These are phyloP conservation scores for Phaffia tasmanica DNA, from an alignment of 768 basidiomycete genomes.

Conservation along the genomic window DNA sequence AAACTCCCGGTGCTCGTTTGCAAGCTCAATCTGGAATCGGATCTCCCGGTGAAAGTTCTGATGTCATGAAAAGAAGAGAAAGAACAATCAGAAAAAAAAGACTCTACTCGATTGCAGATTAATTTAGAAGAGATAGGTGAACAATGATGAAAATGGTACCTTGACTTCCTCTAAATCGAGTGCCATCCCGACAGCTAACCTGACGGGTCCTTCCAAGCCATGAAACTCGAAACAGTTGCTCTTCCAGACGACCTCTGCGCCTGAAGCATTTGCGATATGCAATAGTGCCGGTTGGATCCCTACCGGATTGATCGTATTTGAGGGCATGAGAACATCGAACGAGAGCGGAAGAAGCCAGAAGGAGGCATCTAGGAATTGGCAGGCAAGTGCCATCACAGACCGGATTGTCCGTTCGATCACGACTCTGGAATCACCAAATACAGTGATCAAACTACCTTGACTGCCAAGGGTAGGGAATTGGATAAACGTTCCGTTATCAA, in stretches of 20 bases:
- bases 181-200: constrained; percentile 70
- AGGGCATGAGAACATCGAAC: constrained; percentile 77
- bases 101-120: not conserved
- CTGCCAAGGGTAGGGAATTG: constrained; percentile 86
- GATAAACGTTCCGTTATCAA: constrained; percentile 91
- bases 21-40: constrained; percentile 92
- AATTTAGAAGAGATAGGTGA: not conserved
- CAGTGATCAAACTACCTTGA: constrained; percentile 81
- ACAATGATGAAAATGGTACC: constrained; percentile 42
- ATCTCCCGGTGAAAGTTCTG: constrained; percentile 94
- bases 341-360: constrained; percentile 92
- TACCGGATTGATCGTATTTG: constrained; percentile 59
- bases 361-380: constrained; percentile 90
- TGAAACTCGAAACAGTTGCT: constrained; percentile 96
- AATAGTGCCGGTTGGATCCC: constrained; percentile 76
- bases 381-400: constrained; percentile 86
- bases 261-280: constrained; percentile 71
- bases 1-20: constrained; percentile 96
- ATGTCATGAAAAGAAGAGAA: not conserved
- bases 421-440: constrained; percentile 85
- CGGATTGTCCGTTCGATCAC: constrained; percentile 89
- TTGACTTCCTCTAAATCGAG: constrained; percentile 86
- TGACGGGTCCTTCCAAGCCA: constrained; percentile 82
- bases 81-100: not conserved
- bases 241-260: constrained; percentile 92